These are phyloP conservation scores for Rhipidocladum racemiflorum DNA, from an alignment of 176 grass and related monocot species.

Conservation along the genomic window DNA sequence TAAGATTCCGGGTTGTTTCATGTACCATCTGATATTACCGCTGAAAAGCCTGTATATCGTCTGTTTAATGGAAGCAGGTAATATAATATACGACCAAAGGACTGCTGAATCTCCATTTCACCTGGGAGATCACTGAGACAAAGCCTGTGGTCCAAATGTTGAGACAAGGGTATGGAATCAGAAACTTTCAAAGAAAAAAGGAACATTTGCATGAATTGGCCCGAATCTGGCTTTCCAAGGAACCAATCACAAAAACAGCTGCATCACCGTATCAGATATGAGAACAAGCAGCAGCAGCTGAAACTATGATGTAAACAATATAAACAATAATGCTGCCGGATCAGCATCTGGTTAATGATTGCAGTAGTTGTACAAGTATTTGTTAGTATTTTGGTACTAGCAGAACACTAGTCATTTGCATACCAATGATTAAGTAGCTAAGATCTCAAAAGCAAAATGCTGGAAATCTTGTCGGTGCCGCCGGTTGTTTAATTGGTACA, in stretches of 20 bases:
- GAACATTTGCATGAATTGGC: neutral
- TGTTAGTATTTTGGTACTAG: conserved; percentile 12
- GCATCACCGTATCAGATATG: conserved; percentile 25
- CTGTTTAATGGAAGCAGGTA: neutral
- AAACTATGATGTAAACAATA: conserved; percentile 17
- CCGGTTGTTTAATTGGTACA: conserved; percentile 28
- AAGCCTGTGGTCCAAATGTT: neutral
- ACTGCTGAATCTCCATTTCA: neutral
- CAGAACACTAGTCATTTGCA: conserved; percentile 33
- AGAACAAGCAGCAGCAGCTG: conserved; percentile 5
- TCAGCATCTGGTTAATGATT: conserved; percentile 45
- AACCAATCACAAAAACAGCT: neutral
- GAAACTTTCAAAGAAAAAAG: neutral
- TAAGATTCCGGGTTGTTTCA: too few relatives aligned
- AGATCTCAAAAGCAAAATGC: conserved; percentile 36
- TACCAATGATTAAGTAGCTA: conserved; percentile 27
- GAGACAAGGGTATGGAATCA: neutral
- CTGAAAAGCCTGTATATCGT: neutral
- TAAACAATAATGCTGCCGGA: conserved; percentile 19
- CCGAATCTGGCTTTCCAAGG: conserved; percentile 1
- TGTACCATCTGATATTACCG: neutral
- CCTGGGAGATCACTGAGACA: neutral
- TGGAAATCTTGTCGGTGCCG: conserved; percentile 34
- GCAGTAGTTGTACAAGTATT: conserved; percentile 22
- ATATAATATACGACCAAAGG: neutral